Evolutionary conservation across 345 rosid species (phyloP), one percentile per base, ranked within the genome.

Genomic region (Lepidium didymum): DNA sequence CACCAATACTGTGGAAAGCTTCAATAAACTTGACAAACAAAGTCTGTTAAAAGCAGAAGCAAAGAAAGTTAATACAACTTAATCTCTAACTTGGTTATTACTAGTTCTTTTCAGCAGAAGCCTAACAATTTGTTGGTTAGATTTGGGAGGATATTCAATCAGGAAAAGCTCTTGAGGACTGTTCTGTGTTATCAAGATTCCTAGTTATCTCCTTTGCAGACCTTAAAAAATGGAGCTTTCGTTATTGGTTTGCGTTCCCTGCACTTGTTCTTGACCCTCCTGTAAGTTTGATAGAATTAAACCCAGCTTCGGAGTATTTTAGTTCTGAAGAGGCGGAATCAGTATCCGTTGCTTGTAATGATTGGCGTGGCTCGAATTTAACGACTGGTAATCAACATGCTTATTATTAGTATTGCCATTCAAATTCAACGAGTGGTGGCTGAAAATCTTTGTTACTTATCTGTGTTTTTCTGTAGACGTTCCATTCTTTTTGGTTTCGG

Each of bases 221-320:
- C 83, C 78, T 91, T 53, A 89, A 94, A 45, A 91, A 87, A 52
- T 89, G 97, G 99, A 88, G 73, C 69, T 94, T 94, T 64, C 84
- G 83, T 65, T 94, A 88, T 70, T 83, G 95, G 90, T 80, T 94
- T 83, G 95, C 97, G 13, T 94, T 94, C 52, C 96, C 96, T 64
- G 96, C 88, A 33, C 80, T 94, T 63, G 86, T 77, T 55, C 90
- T 91, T 68, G 87, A 87, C 78, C 99, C 97, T 64, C 89, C 96
- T 31, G 99, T 81, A 45, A 84, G 74, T 1, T 56, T 94, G 78
- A 67, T 83, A 36, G 86, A 85, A 13, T 78, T 89, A 76, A 87
- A 75, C 80, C 84, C 90, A 45, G 99, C 97, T 62, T 81, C 88
- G 0, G 81, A 86, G 66, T 82, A 89, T 82, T 85, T 94, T 75